These are phyloP conservation scores for Aphanomyces invadans DNA, from an alignment of 352 stramenopile species.

Conservation along the genomic window DNA sequence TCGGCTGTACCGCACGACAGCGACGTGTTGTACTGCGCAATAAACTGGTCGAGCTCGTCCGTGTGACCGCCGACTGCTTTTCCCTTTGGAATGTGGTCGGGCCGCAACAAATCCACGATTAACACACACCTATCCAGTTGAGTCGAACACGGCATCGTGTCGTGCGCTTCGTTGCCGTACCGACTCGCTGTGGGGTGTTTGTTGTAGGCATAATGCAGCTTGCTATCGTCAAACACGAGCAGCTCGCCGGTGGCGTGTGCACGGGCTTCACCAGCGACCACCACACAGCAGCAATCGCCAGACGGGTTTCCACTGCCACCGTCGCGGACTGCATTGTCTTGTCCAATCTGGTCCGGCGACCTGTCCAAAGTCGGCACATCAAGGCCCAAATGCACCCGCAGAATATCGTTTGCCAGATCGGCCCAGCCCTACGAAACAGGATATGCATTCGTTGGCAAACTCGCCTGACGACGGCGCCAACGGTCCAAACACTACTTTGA, in stretches of 20 bases:
- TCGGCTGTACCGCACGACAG: constrained; percentile 4
- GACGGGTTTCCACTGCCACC: too few relatives aligned
- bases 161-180: constrained; percentile 2
- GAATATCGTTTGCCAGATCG: constrained; percentile 84
- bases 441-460: constrained; percentile 1
- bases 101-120: constrained; percentile 84
- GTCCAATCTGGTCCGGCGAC: too few relatives aligned
- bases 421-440: constrained; percentile 54
- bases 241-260: constrained; percentile 69
- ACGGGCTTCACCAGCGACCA: constrained; percentile 59
- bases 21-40: constrained; percentile 46
- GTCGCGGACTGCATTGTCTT: too few relatives aligned
- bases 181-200: constrained; percentile 52
- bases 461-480: too few relatives aligned
- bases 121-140: constrained; percentile 41
- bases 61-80: constrained; percentile 77
- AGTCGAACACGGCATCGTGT: constrained; percentile 16
- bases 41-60: constrained; percentile 85
- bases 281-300: constrained; percentile 63
- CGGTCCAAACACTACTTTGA: too few relatives aligned
- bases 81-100: constrained; percentile 65
- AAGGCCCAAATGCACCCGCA: constrained; percentile 73
- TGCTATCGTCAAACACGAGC: constrained; percentile 89
- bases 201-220: constrained; percentile 85
- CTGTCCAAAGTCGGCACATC: constrained; percentile 53